Evolutionary conservation across 805 yeast species (phyloP), one percentile per base, ranked within the genome.

Genomic region (Lipomyces sp.): DNA sequence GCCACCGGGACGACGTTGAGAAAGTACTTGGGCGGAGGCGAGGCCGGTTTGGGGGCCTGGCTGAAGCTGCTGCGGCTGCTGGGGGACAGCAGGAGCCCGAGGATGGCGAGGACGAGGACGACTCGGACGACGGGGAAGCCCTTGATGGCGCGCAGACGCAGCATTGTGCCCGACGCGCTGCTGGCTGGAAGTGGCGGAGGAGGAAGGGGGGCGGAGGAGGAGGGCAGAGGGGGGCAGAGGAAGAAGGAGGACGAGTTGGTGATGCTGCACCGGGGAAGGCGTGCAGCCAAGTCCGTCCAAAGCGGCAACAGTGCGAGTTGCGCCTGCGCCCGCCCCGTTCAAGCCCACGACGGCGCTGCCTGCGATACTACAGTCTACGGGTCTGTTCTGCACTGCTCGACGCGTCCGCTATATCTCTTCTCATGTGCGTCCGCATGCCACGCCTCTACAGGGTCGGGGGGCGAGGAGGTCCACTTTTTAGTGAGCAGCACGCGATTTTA

Each of bases 41-140:
- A 23, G 24, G 18, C 5, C 21, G 4, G 32, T 13, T 4, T 21
- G 11, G 33, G 23, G 42, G 14, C 19, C 43, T 26, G 29, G 29
- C 29, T 6, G n/a, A n/a, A n/a, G n/a, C n/a, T n/a, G n/a, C n/a
- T n/a, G n/a, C 10, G 29, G 29, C 29, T 26, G 29, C 29, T 39
- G 4, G 45, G 44, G 2, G 39, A 29, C 43, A 47, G 32, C 33
- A 47, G 43, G 43, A 51, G 28, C 28, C 39, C 28, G 39, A 47
- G 36, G 37, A 43, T 45, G 46, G 24, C 26, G 33, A 43, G n/a
- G 26, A 44, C 45, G 37, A 35, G 45, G 36, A 26, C 43, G 39
- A 36, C 32, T 36, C 43, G 45, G 33, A 43, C 35, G 18, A 21
- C 34, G 16, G 39, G 8, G 43, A 47, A 39, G 26, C 29, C 41